A percentile compares a stretch with the other conserved stretches of the same genome.
Conservation (phyloP, 768 basidiomycete genomes). For the Psilocybe tampanensis region DNA sequence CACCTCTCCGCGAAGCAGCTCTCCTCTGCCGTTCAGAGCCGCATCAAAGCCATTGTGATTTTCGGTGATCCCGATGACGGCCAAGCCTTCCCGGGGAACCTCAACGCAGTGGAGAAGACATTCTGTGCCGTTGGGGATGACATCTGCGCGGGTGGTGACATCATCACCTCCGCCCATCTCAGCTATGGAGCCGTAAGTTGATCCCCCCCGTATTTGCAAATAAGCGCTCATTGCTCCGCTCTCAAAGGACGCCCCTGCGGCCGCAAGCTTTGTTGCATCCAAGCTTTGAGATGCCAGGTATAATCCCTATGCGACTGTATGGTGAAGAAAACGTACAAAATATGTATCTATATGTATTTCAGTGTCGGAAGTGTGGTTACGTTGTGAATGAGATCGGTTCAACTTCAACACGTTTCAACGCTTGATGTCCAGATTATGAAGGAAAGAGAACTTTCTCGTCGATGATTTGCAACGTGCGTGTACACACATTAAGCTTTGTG, state of each 20-base stretch:
- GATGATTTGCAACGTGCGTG: too few relatives aligned
- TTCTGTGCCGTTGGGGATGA: slow-evolving; percentile 32
- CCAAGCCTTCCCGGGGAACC: slow-evolving; percentile 27
- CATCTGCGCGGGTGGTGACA: slow-evolving; percentile 27
- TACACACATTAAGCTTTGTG: too few relatives aligned
- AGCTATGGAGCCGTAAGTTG: slow-evolving; percentile 5
- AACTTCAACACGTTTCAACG: too few relatives aligned
- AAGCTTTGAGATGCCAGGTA: neutral
- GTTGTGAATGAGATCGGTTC: too few relatives aligned
- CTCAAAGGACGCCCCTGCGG: slow-evolving; percentile 4
- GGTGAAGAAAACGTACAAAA: too few relatives aligned
- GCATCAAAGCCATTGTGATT: slow-evolving; percentile 33
- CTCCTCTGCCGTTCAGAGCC: slow-evolving; percentile 26
- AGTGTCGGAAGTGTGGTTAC: too few relatives aligned
- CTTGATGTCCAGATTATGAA: too few relatives aligned
- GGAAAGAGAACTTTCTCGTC: too few relatives aligned
- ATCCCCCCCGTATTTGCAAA: neutral
- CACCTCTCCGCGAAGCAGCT: slow-evolving; percentile 38
- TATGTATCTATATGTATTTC: too few relatives aligned
- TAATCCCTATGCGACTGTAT: too few relatives aligned
- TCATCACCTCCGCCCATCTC: slow-evolving; percentile 5
- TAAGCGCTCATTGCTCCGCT: neutral
- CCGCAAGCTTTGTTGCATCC: slow-evolving; percentile 1
- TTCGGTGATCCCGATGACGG: slow-evolving; percentile 38
- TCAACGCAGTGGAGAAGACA: slow-evolving; percentile 25